Evolutionary conservation across 2,329 filamentous ascomycete genomes (phyloP), one percentile per base, ranked within the genome.

Genomic region (Alternaria hordeiaustralica): DNA sequence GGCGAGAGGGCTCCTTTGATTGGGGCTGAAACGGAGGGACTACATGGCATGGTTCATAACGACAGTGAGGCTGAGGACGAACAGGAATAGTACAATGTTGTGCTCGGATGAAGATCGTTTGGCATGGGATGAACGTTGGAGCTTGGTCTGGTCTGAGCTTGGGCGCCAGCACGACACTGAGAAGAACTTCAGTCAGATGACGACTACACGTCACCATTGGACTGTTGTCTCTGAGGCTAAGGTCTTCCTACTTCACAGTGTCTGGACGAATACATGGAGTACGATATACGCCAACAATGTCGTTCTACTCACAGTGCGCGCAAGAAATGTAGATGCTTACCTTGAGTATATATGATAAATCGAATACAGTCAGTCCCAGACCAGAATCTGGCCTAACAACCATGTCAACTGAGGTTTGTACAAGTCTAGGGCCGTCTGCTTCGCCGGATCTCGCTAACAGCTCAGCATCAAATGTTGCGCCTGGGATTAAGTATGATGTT

Each of bases 31-130:
- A 83, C 81, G 26, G 85, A 87, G 36, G 82, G 82, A 0, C 71
- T 88, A 44, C 71, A 77, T 33, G 83, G 82, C 0, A 87, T 87
- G 85, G 76, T 83, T 7, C 82, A 85, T 73, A 82, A 83, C 30
- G 72, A 74, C 23, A 73, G 73, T 49, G 68, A 74, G 23, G 66
- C 63, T 8, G 53, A 41, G 13, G 12, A 55, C 15, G 60, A 63
- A 6, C 20, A 53, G 13, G 28, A 53, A 15, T 53, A 53, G 30
- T n/a, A 9, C 3, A 18, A 18, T 18, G 15, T 10, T 4, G 11
- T 30, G 5, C 12, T n/a, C 26, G 13, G 13, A n/a, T 6, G 6
- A 23, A 21, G 43, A 45, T 4, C 6, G 11, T 45, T 12, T 45
- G 43, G 20, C 11, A 13, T 45, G 43, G 43, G 10, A 21, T 45